These are phyloP conservation scores for Asclepias syriaca DNA, from an alignment of 257 asterid species.

Conservation along the genomic window DNA sequence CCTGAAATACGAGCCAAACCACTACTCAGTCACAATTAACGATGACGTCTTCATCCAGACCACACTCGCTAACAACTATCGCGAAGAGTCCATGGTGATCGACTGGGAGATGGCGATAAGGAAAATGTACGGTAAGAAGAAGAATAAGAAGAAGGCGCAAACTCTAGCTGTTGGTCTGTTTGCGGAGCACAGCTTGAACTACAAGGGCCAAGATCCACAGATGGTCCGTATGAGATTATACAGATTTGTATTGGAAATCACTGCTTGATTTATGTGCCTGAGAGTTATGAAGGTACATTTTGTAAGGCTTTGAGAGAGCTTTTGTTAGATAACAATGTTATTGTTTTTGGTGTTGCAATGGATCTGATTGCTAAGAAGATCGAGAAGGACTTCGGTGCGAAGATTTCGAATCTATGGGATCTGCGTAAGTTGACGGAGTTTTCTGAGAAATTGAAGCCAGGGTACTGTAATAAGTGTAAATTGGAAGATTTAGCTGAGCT, in stretches of 20 bases:
- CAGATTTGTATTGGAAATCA: conserved; percentile 1
- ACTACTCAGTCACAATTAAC: not conserved
- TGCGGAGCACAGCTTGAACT: not conserved
- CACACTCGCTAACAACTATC: not conserved
- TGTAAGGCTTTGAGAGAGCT: not conserved
- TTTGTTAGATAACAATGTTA: not conserved
- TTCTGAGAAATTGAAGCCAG: not conserved
- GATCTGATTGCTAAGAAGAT: not conserved
- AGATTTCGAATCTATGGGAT: not conserved
- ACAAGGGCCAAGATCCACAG: not conserved
- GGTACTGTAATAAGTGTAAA: not conserved
- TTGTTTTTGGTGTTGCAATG: not conserved
- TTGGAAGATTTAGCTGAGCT: not conserved
- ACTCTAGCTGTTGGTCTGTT: not conserved
- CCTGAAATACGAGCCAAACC: not conserved
- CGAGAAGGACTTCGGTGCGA: not conserved
- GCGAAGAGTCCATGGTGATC: not conserved
- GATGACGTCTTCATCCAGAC: not conserved
- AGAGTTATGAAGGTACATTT: too few relatives aligned
- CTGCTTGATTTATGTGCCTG: not conserved
- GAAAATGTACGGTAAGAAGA: not conserved
- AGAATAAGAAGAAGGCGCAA: not conserved
- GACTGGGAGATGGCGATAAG: not conserved
- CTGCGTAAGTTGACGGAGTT: conserved; percentile 4
- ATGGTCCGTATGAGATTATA: not conserved